Base-by-base conservation (phyloP, 805 yeast species). In the Yarrowia hollandica region DNA sequence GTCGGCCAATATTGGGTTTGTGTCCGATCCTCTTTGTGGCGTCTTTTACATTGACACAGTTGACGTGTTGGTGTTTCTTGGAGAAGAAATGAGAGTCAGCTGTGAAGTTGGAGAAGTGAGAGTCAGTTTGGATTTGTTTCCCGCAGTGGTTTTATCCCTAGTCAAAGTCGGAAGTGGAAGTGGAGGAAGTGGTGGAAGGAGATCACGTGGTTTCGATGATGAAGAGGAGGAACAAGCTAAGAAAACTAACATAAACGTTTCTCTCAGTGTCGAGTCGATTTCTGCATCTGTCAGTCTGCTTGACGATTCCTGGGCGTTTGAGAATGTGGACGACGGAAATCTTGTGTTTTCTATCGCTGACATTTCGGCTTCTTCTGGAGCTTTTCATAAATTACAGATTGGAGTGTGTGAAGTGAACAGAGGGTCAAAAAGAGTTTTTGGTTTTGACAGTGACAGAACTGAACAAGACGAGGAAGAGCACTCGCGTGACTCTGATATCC, bases 111-210 rank as follows among this genome's bases (percentile, higher is more conserved):
- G 54, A 3, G 12, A 6, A 2, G 54, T 44, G 19, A 44, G 54
- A 15, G 54, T n/a, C 18, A 44, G 54, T 30, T 21, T 44, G 38
- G 54, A 44, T 18, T n/a, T 44, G n/a, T 44, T 44, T n/a, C 54
- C 54, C 1, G 10, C 25, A 5, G 54, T 44, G 21, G 28, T 44
- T 14, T 10, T 28, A n/a, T 44, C 54, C 0, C 18, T 44, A 5
- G 37, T 44, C 1, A 28, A 44, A n/a, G 19, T 44, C 10, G 54
- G 54, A 9, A 44, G 19, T 21, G 54, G 54, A 9, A 44, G 19
- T 21, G 25, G 37, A 9, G 54, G 50, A 12, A 14, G 48, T 23
- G 33, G 28, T 1, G 21, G 50, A 0, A 18, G 14, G 12, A 18
- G 14, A 12, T n/a, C 35, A 2, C 52, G 25, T n/a, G n/a, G n/a